Evolutionary conservation across 2,329 filamentous ascomycete genomes (phyloP).

Genomic region (Alternaria triticimaculans): DNA sequence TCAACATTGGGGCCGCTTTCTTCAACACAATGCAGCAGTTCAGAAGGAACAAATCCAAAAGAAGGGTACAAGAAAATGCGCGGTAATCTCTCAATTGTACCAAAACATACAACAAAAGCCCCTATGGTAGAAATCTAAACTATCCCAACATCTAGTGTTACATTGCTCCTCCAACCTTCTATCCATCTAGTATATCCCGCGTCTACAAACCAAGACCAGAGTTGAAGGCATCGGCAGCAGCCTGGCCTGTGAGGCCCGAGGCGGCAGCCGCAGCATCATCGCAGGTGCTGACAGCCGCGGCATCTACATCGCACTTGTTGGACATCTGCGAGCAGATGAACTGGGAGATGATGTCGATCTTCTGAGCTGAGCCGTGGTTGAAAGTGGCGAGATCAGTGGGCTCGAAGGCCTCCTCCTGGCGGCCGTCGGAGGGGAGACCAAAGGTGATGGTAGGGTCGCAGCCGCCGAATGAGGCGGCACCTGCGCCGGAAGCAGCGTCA

Average conservation of each 20-base stretch:
- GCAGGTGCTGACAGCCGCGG: slow-evolving; percentile 29
- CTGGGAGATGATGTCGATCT: slow-evolving; percentile 56
- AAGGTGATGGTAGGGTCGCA: slow-evolving; percentile 61
- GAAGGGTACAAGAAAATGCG: fast-evolving
- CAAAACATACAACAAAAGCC: neutral
- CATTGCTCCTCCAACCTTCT: neutral
- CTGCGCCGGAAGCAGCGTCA: neutral
- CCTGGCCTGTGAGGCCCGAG: slow-evolving; percentile 27
- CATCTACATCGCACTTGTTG: slow-evolving; percentile 33
- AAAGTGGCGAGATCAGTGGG: slow-evolving; percentile 54
- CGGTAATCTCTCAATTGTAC: neutral
- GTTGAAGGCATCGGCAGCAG: slow-evolving; percentile 41
- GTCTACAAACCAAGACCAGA: slow-evolving; percentile 23
- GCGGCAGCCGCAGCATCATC: slow-evolving; percentile 29
- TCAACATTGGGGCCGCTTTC: no score
- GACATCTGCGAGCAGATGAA: slow-evolving; percentile 58
- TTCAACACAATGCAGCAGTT: no score
- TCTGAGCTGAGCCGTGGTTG: slow-evolving; percentile 60
- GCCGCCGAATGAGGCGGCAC: slow-evolving; percentile 47
- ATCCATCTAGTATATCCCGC: neutral
- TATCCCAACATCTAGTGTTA: neutral
- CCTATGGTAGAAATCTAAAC: neutral
- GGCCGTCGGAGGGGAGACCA: slow-evolving; percentile 57
- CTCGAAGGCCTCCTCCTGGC: slow-evolving; percentile 53
- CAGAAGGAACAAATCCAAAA: no score